Conservation (phyloP, 108 stramenopile species). For the Cylindrotheca closterium region DNA sequence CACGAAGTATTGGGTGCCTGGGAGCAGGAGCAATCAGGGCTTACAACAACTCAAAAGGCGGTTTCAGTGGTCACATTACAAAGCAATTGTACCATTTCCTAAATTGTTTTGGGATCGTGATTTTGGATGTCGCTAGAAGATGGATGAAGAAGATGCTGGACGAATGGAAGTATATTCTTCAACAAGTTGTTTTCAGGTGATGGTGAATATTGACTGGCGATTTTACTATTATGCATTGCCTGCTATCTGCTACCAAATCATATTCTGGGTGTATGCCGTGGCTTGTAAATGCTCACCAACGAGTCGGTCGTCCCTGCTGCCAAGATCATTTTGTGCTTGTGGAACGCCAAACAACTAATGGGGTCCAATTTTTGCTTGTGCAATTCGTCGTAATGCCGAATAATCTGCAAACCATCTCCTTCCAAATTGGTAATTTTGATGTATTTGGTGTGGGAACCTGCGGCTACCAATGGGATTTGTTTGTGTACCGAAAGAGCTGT, state of each 20-base stretch:
- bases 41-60: conserved; percentile 10
- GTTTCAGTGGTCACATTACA: conserved; percentile 5
- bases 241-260: too few species aligned
- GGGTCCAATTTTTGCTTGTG: conserved; percentile 93
- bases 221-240: too few species aligned
- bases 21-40: conserved; percentile 22
- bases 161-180: too few species aligned
- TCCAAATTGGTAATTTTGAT: conserved; percentile 89
- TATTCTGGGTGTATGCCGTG: too few species aligned
- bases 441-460: conserved; percentile 92
- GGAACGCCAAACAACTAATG: conserved; percentile 92
- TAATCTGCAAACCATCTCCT: conserved; percentile 86
- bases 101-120: background rate
- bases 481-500: conserved; percentile 91
- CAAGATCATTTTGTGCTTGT: conserved; percentile 85
- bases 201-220: too few species aligned
- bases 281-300: conserved; percentile 42
- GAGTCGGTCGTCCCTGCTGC: conserved; percentile 91
- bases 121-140: too few species aligned
- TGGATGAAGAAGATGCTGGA: too few species aligned
- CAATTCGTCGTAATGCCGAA: conserved; percentile 87
- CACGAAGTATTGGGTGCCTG: conserved; percentile 26
- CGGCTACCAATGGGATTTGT: conserved; percentile 87
- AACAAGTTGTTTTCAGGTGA: too few species aligned
- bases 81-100: conserved; percentile 14